Evolutionary conservation across 306 rosid genomes (phyloP).

Genomic region (Arachis stenosperma): DNA sequence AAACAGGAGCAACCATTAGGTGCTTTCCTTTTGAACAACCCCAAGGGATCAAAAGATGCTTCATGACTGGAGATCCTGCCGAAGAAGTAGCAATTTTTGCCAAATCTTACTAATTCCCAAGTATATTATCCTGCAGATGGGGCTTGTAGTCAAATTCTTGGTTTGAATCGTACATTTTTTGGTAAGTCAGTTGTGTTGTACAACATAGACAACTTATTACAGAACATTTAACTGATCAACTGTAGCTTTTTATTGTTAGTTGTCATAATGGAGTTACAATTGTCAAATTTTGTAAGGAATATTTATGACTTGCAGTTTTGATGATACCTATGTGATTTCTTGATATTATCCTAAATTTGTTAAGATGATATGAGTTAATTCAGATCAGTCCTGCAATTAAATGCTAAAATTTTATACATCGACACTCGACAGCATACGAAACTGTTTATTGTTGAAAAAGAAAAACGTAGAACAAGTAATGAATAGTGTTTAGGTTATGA

Average conservation of each 20-base stretch:
- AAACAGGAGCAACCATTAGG: slow-evolving; percentile 95
- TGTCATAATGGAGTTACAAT: neutral
- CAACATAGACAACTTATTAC: slow-evolving; percentile 28
- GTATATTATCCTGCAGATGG: slow-evolving; percentile 17
- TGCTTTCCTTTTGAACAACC: slow-evolving; percentile 94
- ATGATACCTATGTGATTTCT: too few relatives aligned
- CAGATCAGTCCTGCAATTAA: too few relatives aligned
- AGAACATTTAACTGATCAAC: slow-evolving; percentile 29
- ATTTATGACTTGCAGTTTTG: too few relatives aligned
- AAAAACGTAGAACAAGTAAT: too few relatives aligned
- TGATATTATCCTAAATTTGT: too few relatives aligned
- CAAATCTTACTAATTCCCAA: slow-evolving; percentile 65
- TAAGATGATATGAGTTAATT: too few relatives aligned
- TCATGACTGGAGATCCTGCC: slow-evolving; percentile 86
- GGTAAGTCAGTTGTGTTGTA: slow-evolving; percentile 26
- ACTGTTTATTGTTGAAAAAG: too few relatives aligned
- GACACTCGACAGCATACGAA: too few relatives aligned
- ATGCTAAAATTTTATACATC: too few relatives aligned
- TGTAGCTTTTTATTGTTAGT: neutral
- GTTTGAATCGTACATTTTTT: neutral
- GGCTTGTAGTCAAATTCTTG: neutral
- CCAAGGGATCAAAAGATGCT: slow-evolving; percentile 66
- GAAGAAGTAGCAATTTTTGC: slow-evolving; percentile 94
- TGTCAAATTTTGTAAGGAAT: too few relatives aligned
- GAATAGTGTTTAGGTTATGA: too few relatives aligned